Percentiles rank a stretch among this genome's conserved stretches.
Conservation (phyloP, 2,329 filamentous ascomycete species). For the Aspergillus hiratsukae region DNA sequence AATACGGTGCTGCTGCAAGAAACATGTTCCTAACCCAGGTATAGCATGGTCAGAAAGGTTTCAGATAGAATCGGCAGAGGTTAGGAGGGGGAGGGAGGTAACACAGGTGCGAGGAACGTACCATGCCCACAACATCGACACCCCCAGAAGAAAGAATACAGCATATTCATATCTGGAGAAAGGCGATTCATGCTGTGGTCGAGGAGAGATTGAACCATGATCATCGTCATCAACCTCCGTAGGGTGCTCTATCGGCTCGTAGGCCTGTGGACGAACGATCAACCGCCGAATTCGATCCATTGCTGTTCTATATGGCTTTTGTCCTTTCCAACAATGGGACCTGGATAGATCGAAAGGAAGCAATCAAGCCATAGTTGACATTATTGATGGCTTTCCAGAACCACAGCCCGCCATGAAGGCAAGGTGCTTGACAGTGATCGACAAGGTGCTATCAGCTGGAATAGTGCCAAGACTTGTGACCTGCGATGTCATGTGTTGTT, state of each 20-base stretch:
- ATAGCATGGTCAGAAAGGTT: conserved; percentile 1
- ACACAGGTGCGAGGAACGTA: conserved; percentile 41
- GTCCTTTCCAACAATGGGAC: neutral
- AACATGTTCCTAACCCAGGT: conserved; percentile 86
- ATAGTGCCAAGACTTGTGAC: neutral
- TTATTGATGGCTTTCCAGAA: neutral
- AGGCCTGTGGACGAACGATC: conserved; percentile 24
- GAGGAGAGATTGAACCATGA: conserved; percentile 11
- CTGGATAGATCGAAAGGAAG: neutral
- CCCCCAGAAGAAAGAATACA: conserved; percentile 78
- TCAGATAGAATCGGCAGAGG: neutral
- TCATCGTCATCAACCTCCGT: conserved; percentile 28
- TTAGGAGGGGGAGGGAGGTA: neutral
- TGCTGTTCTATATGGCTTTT: neutral
- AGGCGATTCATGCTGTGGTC: conserved; percentile 10
- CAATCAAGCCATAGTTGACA: conserved; percentile 4
- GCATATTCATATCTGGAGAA: conserved; percentile 86
- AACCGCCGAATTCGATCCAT: conserved; percentile 36
- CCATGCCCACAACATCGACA: conserved; percentile 98
- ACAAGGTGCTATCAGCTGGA: neutral
- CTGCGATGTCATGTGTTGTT: neutral
- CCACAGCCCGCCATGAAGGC: neutral
- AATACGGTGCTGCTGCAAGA: conserved; percentile 89
- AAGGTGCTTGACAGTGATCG: neutral
- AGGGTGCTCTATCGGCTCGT: conserved; percentile 28